Evolutionary conservation across 2,329 filamentous ascomycete genomes (phyloP).

Genomic region (Exophiala spinifera): DNA sequence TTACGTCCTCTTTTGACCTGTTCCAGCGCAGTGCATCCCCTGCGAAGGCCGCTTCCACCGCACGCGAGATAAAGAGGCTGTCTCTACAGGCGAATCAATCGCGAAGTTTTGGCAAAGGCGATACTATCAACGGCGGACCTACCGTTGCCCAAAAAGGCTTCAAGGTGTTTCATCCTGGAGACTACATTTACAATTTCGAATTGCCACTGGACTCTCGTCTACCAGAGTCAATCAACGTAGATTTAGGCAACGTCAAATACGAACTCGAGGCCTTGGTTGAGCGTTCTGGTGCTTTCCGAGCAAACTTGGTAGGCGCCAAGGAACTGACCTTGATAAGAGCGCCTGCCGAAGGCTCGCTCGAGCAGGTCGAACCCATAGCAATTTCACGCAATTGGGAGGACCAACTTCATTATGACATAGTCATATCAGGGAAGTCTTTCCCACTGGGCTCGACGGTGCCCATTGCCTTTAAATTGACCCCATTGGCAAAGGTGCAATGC

Average conservation of each 20-base stretch:
- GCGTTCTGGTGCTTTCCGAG: conserved; percentile 82
- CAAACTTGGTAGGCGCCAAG: conserved; percentile 76
- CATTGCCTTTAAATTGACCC: conserved; percentile 90
- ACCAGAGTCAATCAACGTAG: conserved; percentile 80
- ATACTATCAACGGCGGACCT: conserved; percentile 55
- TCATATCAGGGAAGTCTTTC: conserved; percentile 94
- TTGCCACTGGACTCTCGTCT: conserved; percentile 73
- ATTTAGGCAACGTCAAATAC: conserved; percentile 83
- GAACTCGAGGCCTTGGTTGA: conserved; percentile 82
- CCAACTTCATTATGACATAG: conserved; percentile 90
- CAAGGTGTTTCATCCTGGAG: conserved; percentile 75
- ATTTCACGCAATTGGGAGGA: conserved; percentile 94
- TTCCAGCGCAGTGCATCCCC: conserved; percentile 45
- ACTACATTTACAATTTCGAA: conserved; percentile 76
- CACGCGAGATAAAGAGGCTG: conserved; percentile 61
- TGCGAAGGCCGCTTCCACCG: conserved; percentile 39
- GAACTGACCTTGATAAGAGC: conserved; percentile 82
- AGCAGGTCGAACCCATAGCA: conserved; percentile 89
- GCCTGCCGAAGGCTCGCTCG: conserved; percentile 80
- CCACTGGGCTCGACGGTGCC: conserved; percentile 83
- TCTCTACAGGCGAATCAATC: conserved; percentile 79
- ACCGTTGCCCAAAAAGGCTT: conserved; percentile 74
- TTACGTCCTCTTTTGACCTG: conserved; percentile 40
- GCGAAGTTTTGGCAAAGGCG: conserved; percentile 79
- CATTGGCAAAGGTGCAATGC: conserved; percentile 86